Percentiles rank a stretch among this genome's conserved stretches.
Conservation (phyloP, 768 basidiomycete genomes). For the Suillus hirtellus region DNA sequence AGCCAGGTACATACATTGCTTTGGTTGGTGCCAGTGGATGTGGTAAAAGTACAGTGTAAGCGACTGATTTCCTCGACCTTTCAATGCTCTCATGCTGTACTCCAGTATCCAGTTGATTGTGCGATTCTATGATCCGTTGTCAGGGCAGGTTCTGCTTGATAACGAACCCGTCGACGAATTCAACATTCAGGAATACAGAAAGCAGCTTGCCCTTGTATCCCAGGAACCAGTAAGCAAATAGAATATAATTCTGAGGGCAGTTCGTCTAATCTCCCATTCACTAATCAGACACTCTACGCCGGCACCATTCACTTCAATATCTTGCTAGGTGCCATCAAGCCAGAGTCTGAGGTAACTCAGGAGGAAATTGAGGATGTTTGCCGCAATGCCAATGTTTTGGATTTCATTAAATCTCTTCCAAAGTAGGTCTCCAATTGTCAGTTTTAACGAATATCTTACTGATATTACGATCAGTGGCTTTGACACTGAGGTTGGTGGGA, state of each 20-base stretch:
- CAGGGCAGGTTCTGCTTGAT: slow-evolving; percentile 73
- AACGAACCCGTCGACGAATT: slow-evolving; percentile 72
- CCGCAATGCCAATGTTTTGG: slow-evolving; percentile 87
- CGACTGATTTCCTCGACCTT: slow-evolving; percentile 10
- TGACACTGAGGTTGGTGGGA: slow-evolving; percentile 89
- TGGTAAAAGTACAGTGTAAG: slow-evolving; percentile 82
- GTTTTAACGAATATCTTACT: slow-evolving; percentile 9
- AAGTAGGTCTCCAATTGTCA: slow-evolving; percentile 48
- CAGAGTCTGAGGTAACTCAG: slow-evolving; percentile 75
- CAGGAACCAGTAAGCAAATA: slow-evolving; percentile 62
- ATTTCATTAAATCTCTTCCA: slow-evolving; percentile 87
- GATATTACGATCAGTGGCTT: slow-evolving; percentile 58
- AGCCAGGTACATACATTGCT: slow-evolving; percentile 80
- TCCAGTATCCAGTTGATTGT: slow-evolving; percentile 76
- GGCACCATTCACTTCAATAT: slow-evolving; percentile 91
- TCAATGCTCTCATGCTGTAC: slow-evolving; percentile 6
- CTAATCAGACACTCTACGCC: slow-evolving; percentile 69
- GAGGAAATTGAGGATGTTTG: slow-evolving; percentile 86
- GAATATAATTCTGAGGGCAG: slow-evolving; percentile 11
- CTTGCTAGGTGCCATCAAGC: slow-evolving; percentile 80
- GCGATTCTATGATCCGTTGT: slow-evolving; percentile 80
- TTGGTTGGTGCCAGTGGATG: slow-evolving; percentile 81
- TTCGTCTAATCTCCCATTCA: background rate
- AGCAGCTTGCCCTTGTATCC: slow-evolving; percentile 86
- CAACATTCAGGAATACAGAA: slow-evolving; percentile 85